phyloP scores from a whole-genome alignment of 2,329 filamentous ascomycete species.

The Lasiodiplodia sp. region DNA sequence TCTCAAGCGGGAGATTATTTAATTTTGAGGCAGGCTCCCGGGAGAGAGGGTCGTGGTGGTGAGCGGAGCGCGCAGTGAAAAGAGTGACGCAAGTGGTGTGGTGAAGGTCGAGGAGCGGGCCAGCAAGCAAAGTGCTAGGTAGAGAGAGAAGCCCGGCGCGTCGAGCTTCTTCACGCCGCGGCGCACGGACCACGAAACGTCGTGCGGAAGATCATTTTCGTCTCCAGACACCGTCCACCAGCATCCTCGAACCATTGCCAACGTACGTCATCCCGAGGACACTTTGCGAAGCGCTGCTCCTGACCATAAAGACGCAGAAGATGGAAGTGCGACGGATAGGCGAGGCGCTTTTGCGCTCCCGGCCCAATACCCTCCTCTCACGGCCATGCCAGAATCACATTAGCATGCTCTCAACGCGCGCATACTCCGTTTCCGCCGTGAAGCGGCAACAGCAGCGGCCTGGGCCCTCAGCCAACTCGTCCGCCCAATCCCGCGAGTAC shows the following conservation, averaged over 20 bases:
- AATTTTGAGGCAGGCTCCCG: not conserved
- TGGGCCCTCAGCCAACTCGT: not conserved
- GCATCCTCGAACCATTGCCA: conserved; percentile 1
- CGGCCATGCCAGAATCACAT: conserved; percentile 19
- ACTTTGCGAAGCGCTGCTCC: not conserved
- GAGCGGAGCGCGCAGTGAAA: conserved; percentile 15
- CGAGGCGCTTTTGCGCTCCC: conserved; percentile 39
- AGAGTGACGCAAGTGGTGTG: conserved; percentile 14
- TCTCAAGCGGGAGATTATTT: not conserved
- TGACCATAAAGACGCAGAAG: not conserved
- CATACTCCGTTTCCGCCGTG: conserved; percentile 14
- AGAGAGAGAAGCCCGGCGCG: conserved; percentile 2
- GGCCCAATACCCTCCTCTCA: conserved; percentile 31
- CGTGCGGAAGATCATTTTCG: conserved; percentile 22
- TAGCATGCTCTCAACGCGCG: conserved; percentile 17
- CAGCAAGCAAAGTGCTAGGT: conserved; percentile 8
- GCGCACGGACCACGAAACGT: conserved; percentile 9
- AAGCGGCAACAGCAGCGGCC: conserved; percentile 22
- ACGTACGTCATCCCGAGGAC: conserved; percentile 19
- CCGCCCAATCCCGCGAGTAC: conserved; percentile 13
- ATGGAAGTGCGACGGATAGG: conserved; percentile 43
- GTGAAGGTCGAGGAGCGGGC: conserved; percentile 21
- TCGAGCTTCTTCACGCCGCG: conserved; percentile 21
- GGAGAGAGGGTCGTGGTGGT: not conserved
- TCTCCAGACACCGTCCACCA: conserved; percentile 18